phyloP scores from a whole-genome alignment of 148 eudicot species.

The Vaccinium corymbosum region DNA sequence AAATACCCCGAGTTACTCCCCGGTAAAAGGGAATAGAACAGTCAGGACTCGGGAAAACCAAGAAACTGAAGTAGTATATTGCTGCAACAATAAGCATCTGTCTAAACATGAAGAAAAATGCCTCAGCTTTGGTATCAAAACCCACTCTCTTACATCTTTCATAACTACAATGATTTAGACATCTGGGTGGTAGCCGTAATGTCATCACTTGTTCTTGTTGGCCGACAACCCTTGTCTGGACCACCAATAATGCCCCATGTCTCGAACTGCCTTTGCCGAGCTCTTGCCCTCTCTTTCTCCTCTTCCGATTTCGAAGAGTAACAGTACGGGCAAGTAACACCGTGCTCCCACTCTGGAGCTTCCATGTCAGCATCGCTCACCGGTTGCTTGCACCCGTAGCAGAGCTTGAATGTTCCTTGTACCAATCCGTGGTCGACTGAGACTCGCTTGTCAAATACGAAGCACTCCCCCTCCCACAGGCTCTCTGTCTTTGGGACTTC shows the following conservation, averaged over 20 bases:
- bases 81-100: not conserved
- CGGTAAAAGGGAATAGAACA: not conserved
- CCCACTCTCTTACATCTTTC: not conserved
- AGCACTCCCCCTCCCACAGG: slow-evolving; percentile 97
- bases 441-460: slow-evolving; percentile 95
- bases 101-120: not conserved
- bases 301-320: slow-evolving; percentile 76
- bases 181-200: slow-evolving; percentile 20
- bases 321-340: slow-evolving; percentile 80
- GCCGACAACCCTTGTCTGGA: slow-evolving; percentile 86
- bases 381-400: slow-evolving; percentile 98
- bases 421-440: slow-evolving; percentile 90
- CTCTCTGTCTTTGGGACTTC: slow-evolving; percentile 78
- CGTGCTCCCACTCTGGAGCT: slow-evolving; percentile 74
- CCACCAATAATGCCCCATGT: slow-evolving; percentile 93
- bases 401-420: slow-evolving; percentile 82
- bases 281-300: slow-evolving; percentile 92
- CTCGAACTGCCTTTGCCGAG: slow-evolving; percentile 87
- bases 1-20: not conserved
- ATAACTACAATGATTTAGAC: slow-evolving; percentile 39
- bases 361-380: slow-evolving; percentile 98
- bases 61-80: no score
- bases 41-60: not conserved
- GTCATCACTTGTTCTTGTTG: slow-evolving; percentile 22
- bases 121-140: not conserved